Percentiles rank a stretch among this genome's conserved stretches.
phyloP scores from a whole-genome alignment of 176 grass and related monocot genomes.

The Tillandsia fasciculata region DNA sequence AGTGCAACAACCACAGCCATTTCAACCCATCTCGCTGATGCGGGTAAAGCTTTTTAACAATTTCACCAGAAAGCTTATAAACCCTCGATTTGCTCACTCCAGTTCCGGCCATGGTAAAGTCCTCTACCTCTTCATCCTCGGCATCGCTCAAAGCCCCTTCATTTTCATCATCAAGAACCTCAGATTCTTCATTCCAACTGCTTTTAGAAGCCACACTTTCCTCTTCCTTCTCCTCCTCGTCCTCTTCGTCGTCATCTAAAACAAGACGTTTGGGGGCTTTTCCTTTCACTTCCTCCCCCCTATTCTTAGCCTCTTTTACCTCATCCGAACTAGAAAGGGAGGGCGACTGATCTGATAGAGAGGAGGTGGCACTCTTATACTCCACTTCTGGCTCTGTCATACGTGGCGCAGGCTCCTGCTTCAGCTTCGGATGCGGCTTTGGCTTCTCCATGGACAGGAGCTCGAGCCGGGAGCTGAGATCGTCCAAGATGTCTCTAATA shows the following conservation, averaged over 20 bases:
- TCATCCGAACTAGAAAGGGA: slow-evolving; percentile 15
- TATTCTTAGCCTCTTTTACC: not conserved
- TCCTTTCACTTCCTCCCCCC: not conserved
- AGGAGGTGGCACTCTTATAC: slow-evolving; percentile 18
- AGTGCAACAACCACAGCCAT: slow-evolving; percentile 77
- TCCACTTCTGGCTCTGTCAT: not conserved
- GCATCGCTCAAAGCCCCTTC: slow-evolving; percentile 2
- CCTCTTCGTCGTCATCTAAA: slow-evolving; percentile 4
- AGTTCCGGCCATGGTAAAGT: slow-evolving; percentile 43
- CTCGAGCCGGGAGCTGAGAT: slow-evolving; percentile 54
- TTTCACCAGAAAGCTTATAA: slow-evolving; percentile 36
- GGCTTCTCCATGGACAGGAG: slow-evolving; percentile 49
- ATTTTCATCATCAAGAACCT: slow-evolving; percentile 13
- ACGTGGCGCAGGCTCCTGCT: not conserved
- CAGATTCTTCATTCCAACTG: not conserved
- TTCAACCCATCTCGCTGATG: slow-evolving; percentile 68
- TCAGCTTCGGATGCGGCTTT: slow-evolving; percentile 9
- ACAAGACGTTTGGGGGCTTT: not conserved
- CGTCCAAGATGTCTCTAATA: slow-evolving; percentile 74
- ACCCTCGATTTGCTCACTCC: slow-evolving; percentile 25
- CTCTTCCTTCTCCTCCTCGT: slow-evolving; percentile 10
- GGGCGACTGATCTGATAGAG: slow-evolving; percentile 16
- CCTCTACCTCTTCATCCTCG: slow-evolving; percentile 20
- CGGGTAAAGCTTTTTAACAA: slow-evolving; percentile 55
- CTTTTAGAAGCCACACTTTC: not conserved